Evolutionary conservation across 1,284 basidiomycete species (phyloP), one percentile per base, ranked within the genome.

Genomic region (Austroboletus olivaceoglutinosus): DNA sequence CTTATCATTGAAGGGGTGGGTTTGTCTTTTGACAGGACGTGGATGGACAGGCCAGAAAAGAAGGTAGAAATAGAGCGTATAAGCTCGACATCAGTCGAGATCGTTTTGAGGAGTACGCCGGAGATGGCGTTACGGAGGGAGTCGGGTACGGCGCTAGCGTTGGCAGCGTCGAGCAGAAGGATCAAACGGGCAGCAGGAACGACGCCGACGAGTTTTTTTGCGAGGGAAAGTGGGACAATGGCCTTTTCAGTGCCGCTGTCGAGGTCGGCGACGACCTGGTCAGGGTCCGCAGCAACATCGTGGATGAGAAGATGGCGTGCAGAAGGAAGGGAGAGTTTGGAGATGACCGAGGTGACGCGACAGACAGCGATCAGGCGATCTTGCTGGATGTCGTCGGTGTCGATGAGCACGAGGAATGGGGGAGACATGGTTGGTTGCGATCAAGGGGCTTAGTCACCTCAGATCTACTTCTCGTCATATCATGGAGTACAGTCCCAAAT

Each of bases 181-280:
- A 91, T 70, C 43, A 96, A 71, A 29, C 92, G 80, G 27, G 89
- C 80, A 3, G 82, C 69, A 5, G 91, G 86, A n/a, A 95, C 70
- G 33, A 74, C 55, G n/a, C 78, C 82, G 45, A 86, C 78, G 44
- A 90, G 75, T 43, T 82, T 81, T 58, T 84, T 82, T 6, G 86
- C 83, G 58, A 81, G 78, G 2, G 78, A 65, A 30, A 85, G 75
- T 10, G 89, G 78, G 1, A 92, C 73, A 31, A 94, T 83, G 60
- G 92, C 76, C 64, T 91, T 93, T 60, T 85, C 78, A 2, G 85
- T 82, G 23, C 93, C 91, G 23, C 74, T 70, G 69, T 96, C 89
- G 31, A 96, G 79, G 72, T 78, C 78, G 21, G 79, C 70, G 51
- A 86, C 74, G 53, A 91, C 74, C 41, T 85, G 74, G 53, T 86